Evolutionary conservation across 345 rosid species (phyloP), one percentile per base, ranked within the genome.

Genomic region (Heritiera littoralis): DNA sequence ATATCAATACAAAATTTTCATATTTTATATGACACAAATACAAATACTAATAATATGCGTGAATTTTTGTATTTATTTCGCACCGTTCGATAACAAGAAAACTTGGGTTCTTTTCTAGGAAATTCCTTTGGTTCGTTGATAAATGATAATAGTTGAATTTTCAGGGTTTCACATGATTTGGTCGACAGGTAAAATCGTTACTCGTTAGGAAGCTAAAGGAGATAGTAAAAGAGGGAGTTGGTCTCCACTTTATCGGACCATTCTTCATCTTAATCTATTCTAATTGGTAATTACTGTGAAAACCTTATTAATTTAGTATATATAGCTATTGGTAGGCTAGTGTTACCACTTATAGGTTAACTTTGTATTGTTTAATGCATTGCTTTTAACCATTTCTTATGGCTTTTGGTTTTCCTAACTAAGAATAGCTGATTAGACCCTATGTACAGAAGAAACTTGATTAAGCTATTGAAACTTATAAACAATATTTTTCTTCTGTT

Each of bases 171-270:
- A 74, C 83, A 81, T 86, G 82, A 86, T 83, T 85, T 35, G 86
- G 86, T 86, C 80, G 91, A 90, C 94, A 60, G 94, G 94, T 91
- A 88, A 91, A 88, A 88, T 86, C 88, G 94, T 88, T 90, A 85
- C 69, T 73, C 66, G 89, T 77, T 86, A 52, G 75, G 84, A 81
- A 76, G 81, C 75, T 49, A 10, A 14, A 59, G 80, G 76, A 64
- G 86, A 85, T 69, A 72, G 46, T 52, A 72, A 72, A 89, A 82
- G 58, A 7, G 81, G 85, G 9, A 80, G 66, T 48, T 75, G 89
- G 92, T 88, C 87, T 77, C 80, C 80, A 6, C 89, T 86, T 91
- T 89, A 59, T 28, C 8, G 83, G 86, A 86, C 94, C 80, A 40
- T 59, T 40, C 6, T 40, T 40, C 43, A 40, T 40, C 43, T 40